Evolutionary conservation across 1,284 basidiomycete species (phyloP), one percentile per base, ranked within the genome.

Genomic region (Rhodotorula glutinis): DNA sequence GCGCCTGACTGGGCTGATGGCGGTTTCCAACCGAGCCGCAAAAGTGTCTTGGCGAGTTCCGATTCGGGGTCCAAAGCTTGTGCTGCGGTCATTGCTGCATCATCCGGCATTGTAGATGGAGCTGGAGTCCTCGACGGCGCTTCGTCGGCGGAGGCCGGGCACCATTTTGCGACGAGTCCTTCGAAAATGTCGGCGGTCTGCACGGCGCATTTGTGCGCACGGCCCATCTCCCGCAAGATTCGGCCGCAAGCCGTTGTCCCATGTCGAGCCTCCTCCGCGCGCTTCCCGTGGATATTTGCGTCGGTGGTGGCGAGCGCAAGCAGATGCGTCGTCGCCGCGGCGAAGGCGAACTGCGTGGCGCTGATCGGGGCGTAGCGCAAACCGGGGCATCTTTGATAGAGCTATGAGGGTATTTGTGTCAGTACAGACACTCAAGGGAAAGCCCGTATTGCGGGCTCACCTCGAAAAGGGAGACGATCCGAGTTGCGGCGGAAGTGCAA

Each of bases 301-400:
- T 61, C 60, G 23, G 60, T 53, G 25, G 62, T 62, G 53, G 85
- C 82, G 17, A 84, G 83, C 29, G 81, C 81, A 38, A 87, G 80
- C 13, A 87, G 80, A 75, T 83, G 86, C 25, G 86, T 81, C 3
- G 87, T 88, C 23, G 86, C 87, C 0, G 87, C 86, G 8, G 84
- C 83, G 76, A 88, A 89, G 53, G 85, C 80, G 53, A 84, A 82
- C 73, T 88, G 86, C 38, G 86, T 81, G 55, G 86, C 79, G 9
- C 86, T 86, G 53, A 87, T 83, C 0, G 87, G 85, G 23, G 82
- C 80, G 72, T 83, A 87, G 38, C 87, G 85, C 7, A 88, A 79
- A 1, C 81, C 80, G 74, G 87, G 88, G 23, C 84, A 80, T 14
- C 78, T 77, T 38, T 73, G 68, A 63, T 73, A 77, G 17, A 75